These are phyloP conservation scores for Aspergillus sojae DNA, from an alignment of 2,329 filamentous ascomycete species.

Conservation along the genomic window DNA sequence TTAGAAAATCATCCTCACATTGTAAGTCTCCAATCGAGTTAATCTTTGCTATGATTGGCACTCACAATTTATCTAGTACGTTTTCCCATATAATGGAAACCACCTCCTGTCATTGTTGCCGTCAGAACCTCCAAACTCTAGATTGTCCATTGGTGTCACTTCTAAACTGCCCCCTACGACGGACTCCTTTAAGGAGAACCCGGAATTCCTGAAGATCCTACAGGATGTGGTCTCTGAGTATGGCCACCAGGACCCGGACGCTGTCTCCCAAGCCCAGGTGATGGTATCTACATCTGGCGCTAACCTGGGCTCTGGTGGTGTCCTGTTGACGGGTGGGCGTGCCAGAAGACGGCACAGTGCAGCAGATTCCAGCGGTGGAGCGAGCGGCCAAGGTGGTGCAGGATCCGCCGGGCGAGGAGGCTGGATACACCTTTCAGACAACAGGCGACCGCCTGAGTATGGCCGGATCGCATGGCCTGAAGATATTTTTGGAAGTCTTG, in stretches of 20 bases:
- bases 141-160: constrained; percentile 59
- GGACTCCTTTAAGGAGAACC: constrained; percentile 59
- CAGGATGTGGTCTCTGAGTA: constrained; percentile 58
- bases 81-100: constrained; percentile 45
- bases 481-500: constrained; percentile 67
- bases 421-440: constrained; percentile 65
- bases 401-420: constrained; percentile 62
- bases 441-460: constrained; percentile 62
- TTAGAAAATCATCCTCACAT: constrained; percentile 43
- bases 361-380: constrained; percentile 55
- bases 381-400: constrained; percentile 60
- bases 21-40: constrained; percentile 30
- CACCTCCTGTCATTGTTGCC: constrained; percentile 61
- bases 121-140: constrained; percentile 54
- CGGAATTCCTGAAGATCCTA: constrained; percentile 57
- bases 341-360: constrained; percentile 40
- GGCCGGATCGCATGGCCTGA: constrained; percentile 67
- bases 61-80: constrained; percentile 45
- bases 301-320: constrained; percentile 54
- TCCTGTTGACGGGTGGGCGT: constrained; percentile 46
- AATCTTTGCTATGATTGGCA: constrained; percentile 6
- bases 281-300: constrained; percentile 62
- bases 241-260: constrained; percentile 58
- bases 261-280: constrained; percentile 61
- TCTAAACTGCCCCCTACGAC: constrained; percentile 59